Conservation (phyloP, 805 yeast species). For the Saccharomycopsis sp. region DNA sequence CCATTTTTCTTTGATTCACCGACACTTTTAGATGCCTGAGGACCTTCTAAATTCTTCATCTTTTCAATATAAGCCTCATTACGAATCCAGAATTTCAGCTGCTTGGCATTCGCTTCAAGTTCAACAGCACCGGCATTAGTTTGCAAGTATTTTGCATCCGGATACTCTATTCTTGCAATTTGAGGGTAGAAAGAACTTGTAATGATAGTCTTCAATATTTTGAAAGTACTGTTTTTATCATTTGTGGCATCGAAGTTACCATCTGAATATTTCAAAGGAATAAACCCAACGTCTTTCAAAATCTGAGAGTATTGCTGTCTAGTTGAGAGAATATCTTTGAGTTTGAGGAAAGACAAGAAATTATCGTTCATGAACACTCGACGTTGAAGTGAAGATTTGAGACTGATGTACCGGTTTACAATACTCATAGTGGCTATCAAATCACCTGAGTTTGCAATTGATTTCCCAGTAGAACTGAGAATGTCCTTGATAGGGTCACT, state of each 20-base stretch:
- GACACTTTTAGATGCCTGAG: not conserved
- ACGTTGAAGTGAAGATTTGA: constrained; percentile 25
- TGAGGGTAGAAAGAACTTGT: constrained; percentile 83
- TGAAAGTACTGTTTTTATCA: constrained; percentile 42
- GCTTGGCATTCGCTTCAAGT: constrained; percentile 74
- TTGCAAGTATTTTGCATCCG: constrained; percentile 68
- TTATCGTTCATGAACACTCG: constrained; percentile 49
- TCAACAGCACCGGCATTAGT: constrained; percentile 76
- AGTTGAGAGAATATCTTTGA: constrained; percentile 68
- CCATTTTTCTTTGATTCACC: not conserved
- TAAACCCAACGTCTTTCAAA: constrained; percentile 72
- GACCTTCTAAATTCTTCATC: constrained; percentile 11
- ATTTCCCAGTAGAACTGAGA: constrained; percentile 12
- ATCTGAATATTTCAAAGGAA: constrained; percentile 46
- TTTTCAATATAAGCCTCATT: constrained; percentile 46
- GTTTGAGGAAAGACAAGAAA: constrained; percentile 51
- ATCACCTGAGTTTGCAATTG: constrained; percentile 55
- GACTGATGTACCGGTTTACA: constrained; percentile 42
- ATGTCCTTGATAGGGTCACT: constrained; percentile 53
- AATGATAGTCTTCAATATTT: constrained; percentile 57
- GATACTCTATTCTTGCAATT: constrained; percentile 71
- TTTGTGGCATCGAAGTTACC: constrained; percentile 34
- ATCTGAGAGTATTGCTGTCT: constrained; percentile 61
- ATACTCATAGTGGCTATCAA: constrained; percentile 60
- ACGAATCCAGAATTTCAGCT: constrained; percentile 66